Evolutionary conservation across 139 green algal genomes (phyloP).

Genomic region (Chlorella sorokiniana): DNA sequence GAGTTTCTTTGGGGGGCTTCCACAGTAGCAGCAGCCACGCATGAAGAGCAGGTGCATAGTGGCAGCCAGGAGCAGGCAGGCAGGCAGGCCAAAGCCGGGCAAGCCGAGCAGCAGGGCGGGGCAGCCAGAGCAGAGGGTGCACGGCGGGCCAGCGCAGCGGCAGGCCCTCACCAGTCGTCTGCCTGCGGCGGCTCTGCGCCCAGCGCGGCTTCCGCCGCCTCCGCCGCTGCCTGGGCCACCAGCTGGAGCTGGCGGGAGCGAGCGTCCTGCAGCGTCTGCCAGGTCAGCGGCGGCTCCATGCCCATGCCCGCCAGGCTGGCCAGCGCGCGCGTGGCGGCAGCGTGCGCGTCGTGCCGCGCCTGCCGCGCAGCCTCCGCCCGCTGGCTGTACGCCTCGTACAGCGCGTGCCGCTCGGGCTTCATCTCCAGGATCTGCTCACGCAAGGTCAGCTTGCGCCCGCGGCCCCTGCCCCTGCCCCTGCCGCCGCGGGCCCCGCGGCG

Average conservation of each 20-base stretch:
- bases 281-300: not conserved
- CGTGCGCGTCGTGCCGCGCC: not conserved
- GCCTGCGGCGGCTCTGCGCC: not conserved
- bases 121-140: too few relatives aligned
- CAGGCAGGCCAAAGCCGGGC: too few relatives aligned
- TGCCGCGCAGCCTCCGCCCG: not conserved
- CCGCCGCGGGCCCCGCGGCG: not conserved
- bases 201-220: not conserved
- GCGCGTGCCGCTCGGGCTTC: not conserved
- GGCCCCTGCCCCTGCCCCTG: not conserved
- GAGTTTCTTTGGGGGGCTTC: too few relatives aligned
- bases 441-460: not conserved
- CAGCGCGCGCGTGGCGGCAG: not conserved
- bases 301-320: not conserved
- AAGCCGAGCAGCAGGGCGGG: too few relatives aligned
- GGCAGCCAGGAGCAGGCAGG: not conserved
- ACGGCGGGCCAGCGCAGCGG: too few relatives aligned
- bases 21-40: too few relatives aligned
- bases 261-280: constrained; percentile 6
- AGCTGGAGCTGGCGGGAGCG: constrained; percentile 26
- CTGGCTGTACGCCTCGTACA: constrained; percentile 6
- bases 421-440: not conserved
- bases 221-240: not conserved
- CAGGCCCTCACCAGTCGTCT: not conserved
- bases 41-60: too few relatives aligned